Evolutionary conservation across 257 asterid genomes (phyloP).

Genomic region (Gentiana straminea): DNA sequence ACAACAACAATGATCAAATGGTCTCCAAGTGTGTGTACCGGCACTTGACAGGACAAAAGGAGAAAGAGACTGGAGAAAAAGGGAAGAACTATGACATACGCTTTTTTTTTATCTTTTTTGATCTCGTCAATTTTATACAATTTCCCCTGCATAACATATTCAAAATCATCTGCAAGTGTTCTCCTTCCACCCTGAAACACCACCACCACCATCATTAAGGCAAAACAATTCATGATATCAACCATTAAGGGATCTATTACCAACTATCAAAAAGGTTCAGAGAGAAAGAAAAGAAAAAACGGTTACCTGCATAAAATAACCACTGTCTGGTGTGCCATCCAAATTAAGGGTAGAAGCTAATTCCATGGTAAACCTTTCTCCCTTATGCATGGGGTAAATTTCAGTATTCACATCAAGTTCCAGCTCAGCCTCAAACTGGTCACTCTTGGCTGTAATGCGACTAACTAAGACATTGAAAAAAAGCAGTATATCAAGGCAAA

Average conservation of each 20-base stretch:
- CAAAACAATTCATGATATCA: slow-evolving; percentile 2
- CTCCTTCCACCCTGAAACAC: slow-evolving; percentile 54
- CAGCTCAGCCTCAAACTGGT: slow-evolving; percentile 77
- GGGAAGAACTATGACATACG: slow-evolving; percentile 33
- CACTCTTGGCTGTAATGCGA: slow-evolving; percentile 77
- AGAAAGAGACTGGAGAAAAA: background rate
- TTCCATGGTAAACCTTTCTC: slow-evolving; percentile 84
- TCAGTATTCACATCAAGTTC: slow-evolving; percentile 69
- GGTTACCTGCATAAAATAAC: slow-evolving; percentile 68
- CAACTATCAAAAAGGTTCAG: no score
- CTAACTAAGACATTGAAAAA: slow-evolving; percentile 28
- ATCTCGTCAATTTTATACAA: slow-evolving; percentile 77
- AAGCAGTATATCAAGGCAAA: background rate
- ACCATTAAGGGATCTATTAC: no score
- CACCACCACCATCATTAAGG: background rate
- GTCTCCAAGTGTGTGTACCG: background rate
- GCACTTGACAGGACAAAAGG: background rate
- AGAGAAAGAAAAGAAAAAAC: background rate
- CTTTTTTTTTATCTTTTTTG: slow-evolving; percentile 42
- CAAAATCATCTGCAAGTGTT: slow-evolving; percentile 80
- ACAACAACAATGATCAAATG: background rate
- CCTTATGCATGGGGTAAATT: slow-evolving; percentile 59
- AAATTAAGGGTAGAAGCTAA: slow-evolving; percentile 81
- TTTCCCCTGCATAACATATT: slow-evolving; percentile 93
- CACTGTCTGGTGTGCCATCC: slow-evolving; percentile 94